phyloP scores from a whole-genome alignment of 495 filamentous ascomycete species.

The Endocarpon pusillum region DNA sequence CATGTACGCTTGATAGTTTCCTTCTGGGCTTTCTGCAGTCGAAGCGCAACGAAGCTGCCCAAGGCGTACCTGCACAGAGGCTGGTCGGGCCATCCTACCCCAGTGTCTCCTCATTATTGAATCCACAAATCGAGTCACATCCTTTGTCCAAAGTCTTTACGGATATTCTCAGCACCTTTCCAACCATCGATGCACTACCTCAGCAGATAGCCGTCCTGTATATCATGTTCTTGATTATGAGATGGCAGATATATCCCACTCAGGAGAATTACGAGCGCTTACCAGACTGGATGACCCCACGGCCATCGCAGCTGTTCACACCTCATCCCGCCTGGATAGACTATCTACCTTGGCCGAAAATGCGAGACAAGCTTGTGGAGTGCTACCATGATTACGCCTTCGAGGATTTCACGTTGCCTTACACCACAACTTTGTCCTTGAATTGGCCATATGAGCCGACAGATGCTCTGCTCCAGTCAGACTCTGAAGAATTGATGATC shows the following conservation, averaged over 20 bases:
- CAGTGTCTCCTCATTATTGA: constrained; percentile 54
- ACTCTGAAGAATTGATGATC: constrained; percentile 42
- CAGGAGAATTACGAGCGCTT: constrained; percentile 55
- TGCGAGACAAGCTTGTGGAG: constrained; percentile 45
- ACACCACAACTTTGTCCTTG: constrained; percentile 48
- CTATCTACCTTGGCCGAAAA: constrained; percentile 54
- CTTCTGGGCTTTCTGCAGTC: constrained; percentile 62
- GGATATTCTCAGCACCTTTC: constrained; percentile 61
- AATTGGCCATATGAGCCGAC: constrained; percentile 66
- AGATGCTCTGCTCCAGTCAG: constrained; percentile 36
- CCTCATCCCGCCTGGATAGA: constrained; percentile 66
- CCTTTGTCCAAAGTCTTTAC: constrained; percentile 68
- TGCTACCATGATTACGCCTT: constrained; percentile 38
- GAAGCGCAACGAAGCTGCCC: constrained; percentile 41
- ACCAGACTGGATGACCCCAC: constrained; percentile 47
- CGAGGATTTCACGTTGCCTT: constrained; percentile 67
- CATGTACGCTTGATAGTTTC: constrained; percentile 55
- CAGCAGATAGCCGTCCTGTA: constrained; percentile 68
- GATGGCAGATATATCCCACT: constrained; percentile 64
- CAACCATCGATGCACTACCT: constrained; percentile 47
- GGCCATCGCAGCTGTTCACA: constrained; percentile 38
- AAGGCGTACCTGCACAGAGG: constrained; percentile 39
- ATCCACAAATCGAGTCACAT: constrained; percentile 46
- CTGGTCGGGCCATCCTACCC: constrained; percentile 60
- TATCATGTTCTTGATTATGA: constrained; percentile 68